Evolutionary conservation across 2,329 filamentous ascomycete species (phyloP).

Genomic region (Xylaria sp.): DNA sequence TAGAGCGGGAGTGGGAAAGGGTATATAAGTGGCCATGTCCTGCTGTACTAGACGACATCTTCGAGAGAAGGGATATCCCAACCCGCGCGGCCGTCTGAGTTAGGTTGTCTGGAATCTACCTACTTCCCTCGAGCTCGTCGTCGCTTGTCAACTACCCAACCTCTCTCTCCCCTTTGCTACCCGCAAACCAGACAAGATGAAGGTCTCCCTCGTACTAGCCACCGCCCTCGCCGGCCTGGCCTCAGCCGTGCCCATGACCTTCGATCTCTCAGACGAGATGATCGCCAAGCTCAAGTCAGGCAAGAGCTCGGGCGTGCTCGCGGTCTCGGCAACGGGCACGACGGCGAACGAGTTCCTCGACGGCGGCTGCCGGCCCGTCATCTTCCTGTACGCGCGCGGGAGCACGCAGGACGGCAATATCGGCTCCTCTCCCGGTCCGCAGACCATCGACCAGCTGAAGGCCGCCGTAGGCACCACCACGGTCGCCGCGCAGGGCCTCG

Average conservation of each 20-base stretch:
- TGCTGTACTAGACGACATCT: background rate
- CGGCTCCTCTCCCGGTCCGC: constrained; percentile 47
- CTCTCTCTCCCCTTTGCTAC: background rate
- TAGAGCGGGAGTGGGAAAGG: background rate
- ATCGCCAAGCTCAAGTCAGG: constrained; percentile 34
- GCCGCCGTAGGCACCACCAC: constrained; percentile 46
- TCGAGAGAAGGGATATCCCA: background rate
- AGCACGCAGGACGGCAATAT: constrained; percentile 55
- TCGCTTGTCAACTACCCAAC: background rate
- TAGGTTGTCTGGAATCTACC: background rate
- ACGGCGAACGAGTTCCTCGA: constrained; percentile 53
- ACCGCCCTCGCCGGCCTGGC: constrained; percentile 33
- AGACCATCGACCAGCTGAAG: constrained; percentile 64
- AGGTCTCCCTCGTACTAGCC: constrained; percentile 35
- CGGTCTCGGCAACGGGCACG: constrained; percentile 22
- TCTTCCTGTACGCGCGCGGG: constrained; percentile 56
- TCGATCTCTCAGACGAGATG: constrained; percentile 33
- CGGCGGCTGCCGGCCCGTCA: constrained; percentile 52
- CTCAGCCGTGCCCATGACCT: constrained; percentile 38
- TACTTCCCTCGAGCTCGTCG: background rate
- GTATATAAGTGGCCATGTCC: constrained; percentile 7
- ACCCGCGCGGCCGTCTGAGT: constrained; percentile 16
- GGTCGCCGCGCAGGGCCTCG: constrained; percentile 46
- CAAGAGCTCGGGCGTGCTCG: constrained; percentile 10
- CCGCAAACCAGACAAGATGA: constrained; percentile 35